phyloP scores from a whole-genome alignment of 805 yeast species.

The Metschnikowia proteae region DNA sequence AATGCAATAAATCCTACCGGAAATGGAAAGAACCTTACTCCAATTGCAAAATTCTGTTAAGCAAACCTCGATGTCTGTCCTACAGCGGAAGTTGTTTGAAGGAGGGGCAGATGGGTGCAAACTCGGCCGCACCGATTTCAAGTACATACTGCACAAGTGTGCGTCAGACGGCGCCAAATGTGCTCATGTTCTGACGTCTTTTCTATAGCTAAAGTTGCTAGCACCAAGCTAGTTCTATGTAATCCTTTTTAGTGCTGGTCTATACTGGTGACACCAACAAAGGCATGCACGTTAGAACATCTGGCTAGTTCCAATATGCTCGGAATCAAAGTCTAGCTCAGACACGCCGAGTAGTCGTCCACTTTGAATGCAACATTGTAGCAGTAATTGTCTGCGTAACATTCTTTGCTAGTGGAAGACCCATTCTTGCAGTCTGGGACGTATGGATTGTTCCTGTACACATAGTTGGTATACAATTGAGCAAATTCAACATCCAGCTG shows the following conservation, averaged over 20 bases:
- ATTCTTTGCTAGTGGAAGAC: conserved; percentile 8
- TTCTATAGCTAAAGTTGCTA: too few species aligned
- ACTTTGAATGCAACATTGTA: conserved; percentile 15
- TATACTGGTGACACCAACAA: too few species aligned
- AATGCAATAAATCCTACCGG: background rate
- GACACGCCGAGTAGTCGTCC: conserved; percentile 16
- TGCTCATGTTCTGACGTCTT: too few species aligned
- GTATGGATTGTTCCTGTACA: conserved; percentile 54
- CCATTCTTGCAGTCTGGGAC: conserved; percentile 35
- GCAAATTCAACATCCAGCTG: conserved; percentile 38
- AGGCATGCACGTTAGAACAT: too few species aligned
- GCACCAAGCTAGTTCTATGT: too few species aligned
- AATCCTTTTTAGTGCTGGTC: too few species aligned
- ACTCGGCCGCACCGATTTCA: background rate
- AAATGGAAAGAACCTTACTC: too few species aligned
- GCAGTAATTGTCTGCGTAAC: conserved; percentile 18
- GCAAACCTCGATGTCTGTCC: too few species aligned
- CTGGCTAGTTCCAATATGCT: too few species aligned
- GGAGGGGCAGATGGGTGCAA: background rate
- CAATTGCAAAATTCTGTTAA: too few species aligned
- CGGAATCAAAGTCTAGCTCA: background rate
- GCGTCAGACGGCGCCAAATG: background rate
- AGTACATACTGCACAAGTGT: background rate
- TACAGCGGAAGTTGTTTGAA: too few species aligned
- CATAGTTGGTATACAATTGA: conserved; percentile 47